These are phyloP conservation scores for Catunica adiposa DNA, from an alignment of 2,329 filamentous ascomycete genomes.

Conservation along the genomic window DNA sequence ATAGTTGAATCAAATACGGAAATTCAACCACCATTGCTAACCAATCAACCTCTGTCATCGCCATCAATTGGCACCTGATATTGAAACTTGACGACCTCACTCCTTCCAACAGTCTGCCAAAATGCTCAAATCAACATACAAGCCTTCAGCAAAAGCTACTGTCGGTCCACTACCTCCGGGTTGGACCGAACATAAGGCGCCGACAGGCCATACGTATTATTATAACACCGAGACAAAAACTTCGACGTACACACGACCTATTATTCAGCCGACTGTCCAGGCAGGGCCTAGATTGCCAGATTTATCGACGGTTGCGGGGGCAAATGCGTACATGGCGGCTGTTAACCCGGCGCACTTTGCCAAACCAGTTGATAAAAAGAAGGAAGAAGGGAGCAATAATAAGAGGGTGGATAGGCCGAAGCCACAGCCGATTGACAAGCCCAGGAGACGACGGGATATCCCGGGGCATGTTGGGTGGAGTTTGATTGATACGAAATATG, in stretches of 20 bases:
- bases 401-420: conserved; percentile 29
- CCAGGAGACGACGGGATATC: conserved; percentile 62
- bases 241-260: conserved; percentile 75
- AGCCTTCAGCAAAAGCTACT: conserved; percentile 30
- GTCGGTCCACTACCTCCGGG: conserved; percentile 49
- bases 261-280: conserved; percentile 18
- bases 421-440: conserved; percentile 60
- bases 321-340: conserved; percentile 45
- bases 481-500: conserved; percentile 81
- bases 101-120: not conserved
- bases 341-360: conserved; percentile 26
- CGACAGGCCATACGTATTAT: conserved; percentile 74
- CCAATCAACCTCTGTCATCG: not conserved
- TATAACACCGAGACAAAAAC: conserved; percentile 69
- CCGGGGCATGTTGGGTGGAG: conserved; percentile 77
- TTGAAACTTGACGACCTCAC: not conserved
- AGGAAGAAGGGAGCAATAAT: conserved; percentile 26
- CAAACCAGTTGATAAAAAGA: conserved; percentile 22
- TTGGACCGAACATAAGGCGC: conserved; percentile 89
- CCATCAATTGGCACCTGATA: not conserved
- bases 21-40: too few relatives aligned
- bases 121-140: conserved; percentile 69
- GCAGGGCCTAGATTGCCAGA: not conserved
- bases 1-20: not conserved
- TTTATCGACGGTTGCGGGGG: conserved; percentile 38